Conservation (phyloP, 257 asterid genomes). For the Anisodus acutangulus region DNA sequence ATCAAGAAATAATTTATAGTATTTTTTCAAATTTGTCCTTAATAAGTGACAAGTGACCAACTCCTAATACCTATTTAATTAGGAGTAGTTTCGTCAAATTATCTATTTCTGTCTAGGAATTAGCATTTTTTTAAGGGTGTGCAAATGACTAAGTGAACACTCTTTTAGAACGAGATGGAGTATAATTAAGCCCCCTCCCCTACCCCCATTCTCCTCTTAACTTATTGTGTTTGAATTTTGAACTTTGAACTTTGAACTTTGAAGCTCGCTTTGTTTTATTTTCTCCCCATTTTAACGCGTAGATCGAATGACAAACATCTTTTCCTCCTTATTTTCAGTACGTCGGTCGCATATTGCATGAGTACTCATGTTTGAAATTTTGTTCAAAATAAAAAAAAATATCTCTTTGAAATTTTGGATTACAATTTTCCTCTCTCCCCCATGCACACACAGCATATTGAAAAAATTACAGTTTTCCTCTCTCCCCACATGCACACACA, state of each 20-base stretch:
- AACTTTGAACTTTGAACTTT: not conserved
- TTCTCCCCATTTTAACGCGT: not conserved
- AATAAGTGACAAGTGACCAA: too few relatives aligned
- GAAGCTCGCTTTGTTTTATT: too few relatives aligned
- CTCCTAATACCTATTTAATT: too few relatives aligned
- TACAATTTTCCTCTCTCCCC: not conserved
- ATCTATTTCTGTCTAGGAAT: too few relatives aligned
- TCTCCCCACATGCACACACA: not conserved
- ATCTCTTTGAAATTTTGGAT: not conserved
- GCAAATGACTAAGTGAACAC: too few relatives aligned
- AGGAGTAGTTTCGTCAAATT: too few relatives aligned
- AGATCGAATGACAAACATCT: conserved; percentile 19
- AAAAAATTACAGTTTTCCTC: not conserved
- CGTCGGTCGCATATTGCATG: not conserved
- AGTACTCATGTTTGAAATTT: not conserved
- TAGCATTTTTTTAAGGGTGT: too few relatives aligned
- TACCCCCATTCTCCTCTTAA: too few relatives aligned
- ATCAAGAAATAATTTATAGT: too few relatives aligned
- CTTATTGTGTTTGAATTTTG: not conserved
- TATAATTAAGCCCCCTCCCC: too few relatives aligned
- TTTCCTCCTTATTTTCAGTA: conserved; percentile 11
- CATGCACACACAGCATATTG: not conserved
- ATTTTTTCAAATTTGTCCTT: too few relatives aligned
- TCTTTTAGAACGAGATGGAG: too few relatives aligned
- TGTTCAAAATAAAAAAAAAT: not conserved